phyloP scores from a whole-genome alignment of 2,329 filamentous ascomycete genomes.

The Fusarium piperis region DNA sequence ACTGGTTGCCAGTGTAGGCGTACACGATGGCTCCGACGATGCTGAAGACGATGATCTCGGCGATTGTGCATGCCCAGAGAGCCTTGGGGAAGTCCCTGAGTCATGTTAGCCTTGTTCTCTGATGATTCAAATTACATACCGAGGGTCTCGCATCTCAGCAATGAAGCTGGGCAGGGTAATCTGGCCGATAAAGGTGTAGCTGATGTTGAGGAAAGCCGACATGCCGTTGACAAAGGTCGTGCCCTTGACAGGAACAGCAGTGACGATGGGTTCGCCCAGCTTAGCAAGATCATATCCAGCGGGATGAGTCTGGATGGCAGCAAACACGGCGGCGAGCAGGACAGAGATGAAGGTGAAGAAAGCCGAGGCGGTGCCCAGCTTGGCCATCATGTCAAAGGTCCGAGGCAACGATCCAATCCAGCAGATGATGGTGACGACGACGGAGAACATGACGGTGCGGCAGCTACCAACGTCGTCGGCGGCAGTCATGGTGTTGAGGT shows the following conservation, averaged over 20 bases:
- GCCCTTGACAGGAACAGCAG: slow-evolving; percentile 71
- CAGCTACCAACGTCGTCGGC: slow-evolving; percentile 68
- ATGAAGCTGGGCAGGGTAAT: slow-evolving; percentile 96
- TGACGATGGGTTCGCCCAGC: slow-evolving; percentile 72
- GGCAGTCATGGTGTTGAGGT: slow-evolving; percentile 87
- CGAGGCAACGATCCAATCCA: slow-evolving; percentile 84
- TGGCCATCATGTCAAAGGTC: slow-evolving; percentile 83
- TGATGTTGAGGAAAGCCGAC: slow-evolving; percentile 93
- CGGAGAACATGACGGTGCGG: slow-evolving; percentile 83
- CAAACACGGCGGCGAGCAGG: slow-evolving; percentile 83
- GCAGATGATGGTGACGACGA: slow-evolving; percentile 78
- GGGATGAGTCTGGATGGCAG: slow-evolving; percentile 79
- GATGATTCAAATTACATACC: slow-evolving; percentile 43
- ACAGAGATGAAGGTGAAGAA: slow-evolving; percentile 92
- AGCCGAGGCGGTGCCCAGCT: slow-evolving; percentile 81
- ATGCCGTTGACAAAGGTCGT: slow-evolving; percentile 86
- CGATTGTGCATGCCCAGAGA: slow-evolving; percentile 88
- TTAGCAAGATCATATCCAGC: slow-evolving; percentile 67
- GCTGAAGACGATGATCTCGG: slow-evolving; percentile 86
- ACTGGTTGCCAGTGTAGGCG: slow-evolving; percentile 88
- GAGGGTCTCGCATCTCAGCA: slow-evolving; percentile 83
- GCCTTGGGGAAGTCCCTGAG: slow-evolving; percentile 88
- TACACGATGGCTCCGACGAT: slow-evolving; percentile 85
- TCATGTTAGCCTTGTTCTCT: slow-evolving; percentile 40
- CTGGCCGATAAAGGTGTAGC: slow-evolving; percentile 95